A percentile compares a stretch with the other conserved stretches of the same genome.
These are phyloP conservation scores for Pseudonitzschia delicatissima DNA, from an alignment of 108 stramenopile species.

Conservation along the genomic window DNA sequence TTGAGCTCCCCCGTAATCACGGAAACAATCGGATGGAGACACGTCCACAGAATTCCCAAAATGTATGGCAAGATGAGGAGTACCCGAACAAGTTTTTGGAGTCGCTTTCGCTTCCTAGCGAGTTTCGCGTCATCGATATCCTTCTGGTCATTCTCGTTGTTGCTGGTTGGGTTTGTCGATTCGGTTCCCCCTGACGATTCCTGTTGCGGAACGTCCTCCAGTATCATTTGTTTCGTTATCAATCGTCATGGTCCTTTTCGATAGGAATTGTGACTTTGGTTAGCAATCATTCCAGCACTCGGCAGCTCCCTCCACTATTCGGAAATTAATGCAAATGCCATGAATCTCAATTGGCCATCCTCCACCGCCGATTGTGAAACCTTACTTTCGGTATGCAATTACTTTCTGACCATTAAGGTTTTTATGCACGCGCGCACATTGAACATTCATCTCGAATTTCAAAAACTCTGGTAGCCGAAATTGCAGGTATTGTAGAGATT, in stretches of 20 bases:
- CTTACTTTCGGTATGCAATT: too few species aligned
- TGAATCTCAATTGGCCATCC: too few species aligned
- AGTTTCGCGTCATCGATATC: neutral
- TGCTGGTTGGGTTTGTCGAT: neutral
- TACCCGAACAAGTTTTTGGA: conserved; percentile 2
- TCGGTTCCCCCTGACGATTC: neutral
- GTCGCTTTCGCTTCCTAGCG: neutral
- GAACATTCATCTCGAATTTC: too few species aligned
- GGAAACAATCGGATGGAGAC: conserved; percentile 64
- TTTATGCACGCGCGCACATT: neutral
- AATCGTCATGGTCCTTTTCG: neutral
- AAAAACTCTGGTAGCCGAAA: too few species aligned
- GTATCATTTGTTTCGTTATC: neutral
- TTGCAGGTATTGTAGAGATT: too few species aligned
- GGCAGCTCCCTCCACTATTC: too few species aligned
- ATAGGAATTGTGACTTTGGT: neutral
- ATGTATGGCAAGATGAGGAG: conserved; percentile 56
- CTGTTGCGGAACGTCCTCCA: neutral
- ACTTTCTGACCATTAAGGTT: too few species aligned
- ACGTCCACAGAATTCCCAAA: conserved; percentile 70
- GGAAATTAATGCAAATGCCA: too few species aligned
- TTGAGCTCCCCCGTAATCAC: conserved; percentile 74
- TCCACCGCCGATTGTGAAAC: too few species aligned
- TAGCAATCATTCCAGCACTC: neutral
- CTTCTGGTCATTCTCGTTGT: neutral